Evolutionary conservation across 176 grass and related monocot species (phyloP).

Genomic region (Saccharum spontaneum): DNA sequence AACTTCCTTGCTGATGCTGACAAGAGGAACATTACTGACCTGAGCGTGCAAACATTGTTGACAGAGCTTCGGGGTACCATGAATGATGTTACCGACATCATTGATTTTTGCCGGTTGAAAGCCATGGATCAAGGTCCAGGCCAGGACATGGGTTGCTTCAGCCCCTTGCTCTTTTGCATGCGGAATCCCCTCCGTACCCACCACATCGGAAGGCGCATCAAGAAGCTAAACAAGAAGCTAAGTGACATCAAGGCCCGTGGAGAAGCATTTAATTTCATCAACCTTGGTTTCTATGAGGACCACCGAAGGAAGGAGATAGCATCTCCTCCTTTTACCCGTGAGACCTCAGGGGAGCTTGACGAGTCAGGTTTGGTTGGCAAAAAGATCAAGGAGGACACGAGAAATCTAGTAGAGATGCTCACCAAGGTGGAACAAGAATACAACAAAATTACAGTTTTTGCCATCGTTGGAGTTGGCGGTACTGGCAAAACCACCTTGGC

Average conservation of each 20-base stretch:
- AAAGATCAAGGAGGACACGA: constrained; percentile 28
- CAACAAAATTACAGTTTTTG: neutral
- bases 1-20: constrained; percentile 24
- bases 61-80: neutral
- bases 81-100: neutral
- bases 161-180: neutral
- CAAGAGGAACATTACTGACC: neutral
- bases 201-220: neutral
- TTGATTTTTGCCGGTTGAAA: neutral
- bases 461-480: constrained; percentile 21
- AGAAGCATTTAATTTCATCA: neutral
- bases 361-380: neutral
- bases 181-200: neutral
- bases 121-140: neutral
- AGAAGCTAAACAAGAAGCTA: neutral
- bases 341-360: neutral
- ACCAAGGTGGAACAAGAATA: too few relatives aligned
- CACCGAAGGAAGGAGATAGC: too few relatives aligned
- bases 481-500: constrained; percentile 39
- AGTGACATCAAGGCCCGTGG: neutral
- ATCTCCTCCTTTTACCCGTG: neutral
- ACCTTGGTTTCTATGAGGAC: neutral
- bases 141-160: neutral
- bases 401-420: neutral
- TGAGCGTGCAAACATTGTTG: neutral